A percentile compares a stretch with the other conserved stretches of the same genome.
Evolutionary conservation across 306 rosid genomes (phyloP).

Genomic region (Vigna reflexopilosa): DNA sequence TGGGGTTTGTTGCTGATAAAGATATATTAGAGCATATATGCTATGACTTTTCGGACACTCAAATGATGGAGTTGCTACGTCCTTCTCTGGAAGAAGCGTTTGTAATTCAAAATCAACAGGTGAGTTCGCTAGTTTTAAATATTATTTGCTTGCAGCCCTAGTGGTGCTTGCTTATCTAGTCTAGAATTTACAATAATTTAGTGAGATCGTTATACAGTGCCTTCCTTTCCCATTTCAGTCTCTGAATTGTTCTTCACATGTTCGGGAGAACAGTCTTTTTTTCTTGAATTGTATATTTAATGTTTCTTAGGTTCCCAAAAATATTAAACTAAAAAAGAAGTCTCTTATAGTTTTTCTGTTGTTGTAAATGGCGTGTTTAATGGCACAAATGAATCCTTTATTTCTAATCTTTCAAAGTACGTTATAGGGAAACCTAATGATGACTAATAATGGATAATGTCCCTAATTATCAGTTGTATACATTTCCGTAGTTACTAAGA

Average conservation of each 20-base stretch:
- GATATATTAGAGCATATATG: conserved; percentile 95
- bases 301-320: no score
- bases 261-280: background rate
- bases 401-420: no score
- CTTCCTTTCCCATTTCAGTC: background rate
- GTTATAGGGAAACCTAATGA: no score
- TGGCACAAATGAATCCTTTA: no score
- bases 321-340: no score
- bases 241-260: background rate
- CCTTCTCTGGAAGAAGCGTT: conserved; percentile 99
- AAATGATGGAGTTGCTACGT: conserved; percentile 98
- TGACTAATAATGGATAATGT: no score
- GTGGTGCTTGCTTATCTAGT: conserved; percentile 4
- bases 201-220: conserved; percentile 22
- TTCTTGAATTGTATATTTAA: background rate
- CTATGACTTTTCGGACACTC: conserved; percentile 88
- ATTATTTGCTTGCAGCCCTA: background rate
- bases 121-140: conserved; percentile 38
- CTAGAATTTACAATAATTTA: conserved; percentile 25
- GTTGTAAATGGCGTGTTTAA: no score
- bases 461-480: no score
- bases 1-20: conserved; percentile 97
- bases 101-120: conserved; percentile 99
- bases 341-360: no score
- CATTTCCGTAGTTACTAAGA: no score